Evolutionary conservation across 1,284 basidiomycete species (phyloP), one percentile per base, ranked within the genome.

Genomic region (Pseudozyma thailandica): DNA sequence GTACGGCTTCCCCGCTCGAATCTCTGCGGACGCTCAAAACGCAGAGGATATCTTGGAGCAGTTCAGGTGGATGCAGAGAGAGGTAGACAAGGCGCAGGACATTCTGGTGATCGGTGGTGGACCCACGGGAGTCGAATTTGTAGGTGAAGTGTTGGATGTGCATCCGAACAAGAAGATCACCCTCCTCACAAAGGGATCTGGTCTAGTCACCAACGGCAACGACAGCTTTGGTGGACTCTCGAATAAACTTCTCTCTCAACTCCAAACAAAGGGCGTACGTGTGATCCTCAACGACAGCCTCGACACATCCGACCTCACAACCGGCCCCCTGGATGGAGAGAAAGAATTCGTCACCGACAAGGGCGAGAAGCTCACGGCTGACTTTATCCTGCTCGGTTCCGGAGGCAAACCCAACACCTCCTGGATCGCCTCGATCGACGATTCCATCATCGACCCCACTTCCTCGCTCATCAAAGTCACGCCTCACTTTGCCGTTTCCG

Each of bases 41-140:
- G 51, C 51, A 15, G 50, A 55, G 12, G 70, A 73, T 33, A 49
- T 64, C 13, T 27, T 63, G 16, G 51, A 48, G 5, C 41, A 50
- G 10, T 66, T 74, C 23, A 28, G 42, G 28, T 44, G 44, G 26
- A 41, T 64, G 31, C 74, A 76, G 45, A 51, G 28, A 15, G 45
- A 77, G 5, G 45, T 75, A 30, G 42, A 38, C 15, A 43, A 18
- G 4, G 71, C 76, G 9, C 50, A 65, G 46, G 38, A 60, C 26
- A 54, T 78, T 33, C 35, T 78, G 15, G 53, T 77, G 6, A 51
- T 78, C 6, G 76, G 76, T 12, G 76, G 74, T 43, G 86, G 86
- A 6, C 76, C 85, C 0, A 84, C 84, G 20, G 86, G 86, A 3
- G 72, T 86, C 27, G 86, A 87, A 63, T 76, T 84, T 39, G 83